Base-by-base conservation (phyloP, 2,329 filamentous ascomycete species). In the Ophiocordyceps camponoti-saundersi region DNA sequence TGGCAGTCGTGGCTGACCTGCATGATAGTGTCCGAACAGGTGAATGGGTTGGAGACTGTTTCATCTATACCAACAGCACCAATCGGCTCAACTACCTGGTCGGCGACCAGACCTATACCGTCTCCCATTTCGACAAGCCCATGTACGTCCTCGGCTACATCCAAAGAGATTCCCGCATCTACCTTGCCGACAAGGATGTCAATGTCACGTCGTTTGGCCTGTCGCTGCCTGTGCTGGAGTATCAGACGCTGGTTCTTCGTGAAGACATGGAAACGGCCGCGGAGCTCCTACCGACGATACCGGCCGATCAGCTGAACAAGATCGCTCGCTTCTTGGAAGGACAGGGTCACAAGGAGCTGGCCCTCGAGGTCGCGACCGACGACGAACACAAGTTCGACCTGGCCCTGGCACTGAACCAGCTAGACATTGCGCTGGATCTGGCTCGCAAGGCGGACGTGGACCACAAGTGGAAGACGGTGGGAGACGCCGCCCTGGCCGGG, bases 401-500 rank as follows among this genome's bases (percentile, higher is more conserved):
- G 21, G 83, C 92, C 0, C 72, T 98, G 30, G 75, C 79, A 3
- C 72, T 98, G 42, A 86, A 82, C 56, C 83, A 92, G 52, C 77
- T 96, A 15, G 77, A 89, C 40, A 85, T 90, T 57, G 90, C 90
- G 1, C 74, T 95, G 3, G 80, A 88, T 50, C 79, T 96, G 45
- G 90, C 92, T 7, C 76, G 80, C 40, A 73, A 84, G 61, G 84
- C 87, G 12, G 83, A 95, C 52, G 85, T 80, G 1, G 92, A 96
- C 62, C 90, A 96, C 67, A 95, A 95, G 67, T 98, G 92, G 92
- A 96, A 96, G 74, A 89, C 80, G 3, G 86, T 98, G 5, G 92
- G 92, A 50, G 92, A 98, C 56, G 85, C 89, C 1, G 92, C 92
- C 1, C 75, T 98, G 40, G 68, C 79, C 11, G 82, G 71, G 1